A percentile compares a stretch with the other conserved stretches of the same genome.
Conservation (phyloP, 495 filamentous ascomycete genomes). For the Hypoxylon subgilvum region DNA sequence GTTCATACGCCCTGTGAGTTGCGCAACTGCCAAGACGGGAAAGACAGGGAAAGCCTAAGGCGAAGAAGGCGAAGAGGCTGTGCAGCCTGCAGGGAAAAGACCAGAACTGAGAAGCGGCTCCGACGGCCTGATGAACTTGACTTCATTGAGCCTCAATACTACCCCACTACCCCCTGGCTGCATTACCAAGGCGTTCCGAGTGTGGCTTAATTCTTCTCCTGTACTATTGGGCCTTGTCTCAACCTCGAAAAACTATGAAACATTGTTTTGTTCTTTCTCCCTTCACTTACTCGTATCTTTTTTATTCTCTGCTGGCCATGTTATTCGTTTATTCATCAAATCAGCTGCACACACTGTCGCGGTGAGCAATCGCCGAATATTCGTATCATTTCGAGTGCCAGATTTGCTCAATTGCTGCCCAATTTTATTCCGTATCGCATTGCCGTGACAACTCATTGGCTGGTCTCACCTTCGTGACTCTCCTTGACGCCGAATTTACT, state of each 20-base stretch:
- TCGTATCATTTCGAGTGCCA: conserved; percentile 14
- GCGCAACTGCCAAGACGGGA: conserved; percentile 28
- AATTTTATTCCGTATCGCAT: conserved; percentile 1
- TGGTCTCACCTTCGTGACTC: background rate
- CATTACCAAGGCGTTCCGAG: too few species aligned
- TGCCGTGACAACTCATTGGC: background rate
- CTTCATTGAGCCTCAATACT: too few species aligned
- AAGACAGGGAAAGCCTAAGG: too few species aligned
- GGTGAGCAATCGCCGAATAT: conserved; percentile 8
- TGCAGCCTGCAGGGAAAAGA: too few species aligned
- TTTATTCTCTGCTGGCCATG: background rate
- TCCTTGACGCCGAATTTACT: conserved; percentile 2
- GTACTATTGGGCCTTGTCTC: conserved; percentile 27
- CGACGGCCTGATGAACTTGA: too few species aligned
- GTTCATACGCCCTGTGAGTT: conserved; percentile 15
- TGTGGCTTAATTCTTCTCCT: conserved; percentile 33
- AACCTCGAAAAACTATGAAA: conserved; percentile 25
- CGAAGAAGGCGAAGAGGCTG: conserved; percentile 19
- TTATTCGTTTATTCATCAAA: conserved; percentile 11
- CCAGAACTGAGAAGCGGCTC: too few species aligned
- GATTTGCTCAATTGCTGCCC: conserved; percentile 1
- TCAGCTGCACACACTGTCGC: conserved; percentile 1
- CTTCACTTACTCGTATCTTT: conserved; percentile 2
- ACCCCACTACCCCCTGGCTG: too few species aligned
- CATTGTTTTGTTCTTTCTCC: conserved; percentile 13